Percentiles rank a stretch among this genome's conserved stretches.
Evolutionary conservation across 768 basidiomycete species (phyloP).

Genomic region (Antrodiella citrinella): DNA sequence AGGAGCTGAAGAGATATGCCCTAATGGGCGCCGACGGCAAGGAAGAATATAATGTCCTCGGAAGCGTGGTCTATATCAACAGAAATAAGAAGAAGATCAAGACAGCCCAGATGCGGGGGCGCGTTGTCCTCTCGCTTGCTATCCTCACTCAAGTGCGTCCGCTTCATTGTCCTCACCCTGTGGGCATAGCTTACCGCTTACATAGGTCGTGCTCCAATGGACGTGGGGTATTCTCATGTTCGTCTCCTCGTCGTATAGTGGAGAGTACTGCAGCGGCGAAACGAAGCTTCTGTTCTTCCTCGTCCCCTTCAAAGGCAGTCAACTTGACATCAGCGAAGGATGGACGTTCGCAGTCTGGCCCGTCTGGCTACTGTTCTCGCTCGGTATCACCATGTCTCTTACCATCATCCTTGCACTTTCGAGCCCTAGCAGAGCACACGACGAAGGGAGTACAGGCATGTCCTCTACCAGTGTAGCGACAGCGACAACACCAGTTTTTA

Average conservation of each 20-base stretch:
- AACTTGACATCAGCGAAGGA: slow-evolving; percentile 10
- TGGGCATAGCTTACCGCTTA: no score
- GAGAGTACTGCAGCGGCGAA: slow-evolving; percentile 14
- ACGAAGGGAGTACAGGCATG: neutral
- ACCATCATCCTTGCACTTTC: slow-evolving; percentile 15
- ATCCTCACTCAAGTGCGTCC: slow-evolving; percentile 16
- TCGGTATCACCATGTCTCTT: slow-evolving; percentile 16
- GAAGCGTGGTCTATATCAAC: slow-evolving; percentile 1
- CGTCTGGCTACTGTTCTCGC: slow-evolving; percentile 18
- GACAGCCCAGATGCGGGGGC: slow-evolving; percentile 12
- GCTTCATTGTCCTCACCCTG: no score
- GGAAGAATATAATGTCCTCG: slow-evolving; percentile 1
- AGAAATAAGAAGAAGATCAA: slow-evolving; percentile 10
- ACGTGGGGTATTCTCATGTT: slow-evolving; percentile 21
- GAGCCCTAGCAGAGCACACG: slow-evolving; percentile 11
- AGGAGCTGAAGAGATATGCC: slow-evolving; percentile 9
- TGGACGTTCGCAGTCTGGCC: slow-evolving; percentile 17
- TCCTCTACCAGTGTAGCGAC: no score
- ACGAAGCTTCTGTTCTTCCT: slow-evolving; percentile 16
- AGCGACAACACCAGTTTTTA: slow-evolving; percentile 1
- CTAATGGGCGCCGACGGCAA: slow-evolving; percentile 6
- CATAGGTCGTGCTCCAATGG: slow-evolving; percentile 21
- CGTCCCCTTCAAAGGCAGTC: slow-evolving; percentile 5
- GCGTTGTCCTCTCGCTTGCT: slow-evolving; percentile 17
- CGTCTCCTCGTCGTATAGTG: slow-evolving; percentile 16